phyloP scores from a whole-genome alignment of 768 basidiomycete genomes.

The Trametes sanguinea region DNA sequence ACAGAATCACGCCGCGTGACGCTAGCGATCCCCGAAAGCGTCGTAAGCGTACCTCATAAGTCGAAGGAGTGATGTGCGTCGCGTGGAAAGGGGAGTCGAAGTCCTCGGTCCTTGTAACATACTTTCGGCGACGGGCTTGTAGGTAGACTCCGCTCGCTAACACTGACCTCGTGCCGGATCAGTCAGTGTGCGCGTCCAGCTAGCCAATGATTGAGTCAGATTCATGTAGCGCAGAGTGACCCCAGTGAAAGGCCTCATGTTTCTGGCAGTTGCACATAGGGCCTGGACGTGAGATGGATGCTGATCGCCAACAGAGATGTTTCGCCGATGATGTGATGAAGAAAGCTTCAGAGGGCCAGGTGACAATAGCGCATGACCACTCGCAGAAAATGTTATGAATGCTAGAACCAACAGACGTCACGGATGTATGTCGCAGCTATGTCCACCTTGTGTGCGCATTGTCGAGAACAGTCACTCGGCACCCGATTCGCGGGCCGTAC shows the following conservation, averaged over 20 bases:
- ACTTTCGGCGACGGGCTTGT: too few relatives aligned
- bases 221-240: too few relatives aligned
- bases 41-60: not conserved
- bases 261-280: not conserved
- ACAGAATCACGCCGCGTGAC: slow-evolving; percentile 7
- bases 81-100: too few relatives aligned
- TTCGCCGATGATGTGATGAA: slow-evolving; percentile 7
- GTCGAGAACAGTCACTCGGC: not conserved
- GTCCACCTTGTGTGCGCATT: not conserved
- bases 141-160: too few relatives aligned
- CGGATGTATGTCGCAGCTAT: not conserved
- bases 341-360: slow-evolving; percentile 1
- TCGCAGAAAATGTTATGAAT: not conserved
- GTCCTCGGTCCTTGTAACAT: too few relatives aligned
- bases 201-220: too few relatives aligned
- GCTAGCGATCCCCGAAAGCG: not conserved
- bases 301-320: not conserved
- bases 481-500: too few relatives aligned
- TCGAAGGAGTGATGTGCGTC: not conserved
- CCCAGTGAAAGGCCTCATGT: too few relatives aligned
- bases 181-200: too few relatives aligned
- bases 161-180: too few relatives aligned
- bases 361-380: slow-evolving; percentile 17
- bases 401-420: not conserved
- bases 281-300: not conserved